Conservation (phyloP, 2,329 filamentous ascomycete genomes). For the Sporothrix pallida region DNA sequence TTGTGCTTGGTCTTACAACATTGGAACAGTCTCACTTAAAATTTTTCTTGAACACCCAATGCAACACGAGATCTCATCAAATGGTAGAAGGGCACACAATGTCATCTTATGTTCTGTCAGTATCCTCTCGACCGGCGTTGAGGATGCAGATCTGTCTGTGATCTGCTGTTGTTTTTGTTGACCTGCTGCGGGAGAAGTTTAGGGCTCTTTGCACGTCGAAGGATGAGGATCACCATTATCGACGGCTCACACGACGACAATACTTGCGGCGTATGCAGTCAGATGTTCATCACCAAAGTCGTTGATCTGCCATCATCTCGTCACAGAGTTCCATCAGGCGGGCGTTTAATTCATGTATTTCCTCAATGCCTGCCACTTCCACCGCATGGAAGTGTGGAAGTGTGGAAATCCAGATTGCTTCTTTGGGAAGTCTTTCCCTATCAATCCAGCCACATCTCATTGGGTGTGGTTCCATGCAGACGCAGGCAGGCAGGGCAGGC, state of each 20-base stretch:
- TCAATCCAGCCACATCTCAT: background rate
- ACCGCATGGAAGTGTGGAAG: too few species aligned
- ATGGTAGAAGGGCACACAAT: too few species aligned
- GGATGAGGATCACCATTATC: background rate
- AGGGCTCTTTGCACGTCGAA: too few species aligned
- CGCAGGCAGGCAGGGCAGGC: background rate
- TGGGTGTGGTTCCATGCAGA: background rate
- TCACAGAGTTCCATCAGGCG: too few species aligned
- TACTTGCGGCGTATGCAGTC: background rate
- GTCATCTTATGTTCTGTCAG: background rate
- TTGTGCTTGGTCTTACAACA: too few species aligned
- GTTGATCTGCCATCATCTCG: too few species aligned
- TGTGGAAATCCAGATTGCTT: background rate
- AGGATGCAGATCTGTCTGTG: constrained; percentile 4
- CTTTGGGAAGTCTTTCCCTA: constrained; percentile 5
- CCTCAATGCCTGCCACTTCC: background rate
- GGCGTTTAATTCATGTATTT: background rate
- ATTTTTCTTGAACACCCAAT: too few species aligned
- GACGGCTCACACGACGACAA: background rate
- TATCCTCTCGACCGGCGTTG: background rate
- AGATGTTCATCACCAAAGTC: background rate
- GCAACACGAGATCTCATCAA: too few species aligned
- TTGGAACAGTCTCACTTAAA: too few species aligned
- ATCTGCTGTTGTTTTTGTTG: background rate
- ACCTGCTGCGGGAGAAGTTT: background rate